Base-by-base conservation (phyloP, 2,329 filamentous ascomycete genomes). In the Achaetomium macrosporum region DNA sequence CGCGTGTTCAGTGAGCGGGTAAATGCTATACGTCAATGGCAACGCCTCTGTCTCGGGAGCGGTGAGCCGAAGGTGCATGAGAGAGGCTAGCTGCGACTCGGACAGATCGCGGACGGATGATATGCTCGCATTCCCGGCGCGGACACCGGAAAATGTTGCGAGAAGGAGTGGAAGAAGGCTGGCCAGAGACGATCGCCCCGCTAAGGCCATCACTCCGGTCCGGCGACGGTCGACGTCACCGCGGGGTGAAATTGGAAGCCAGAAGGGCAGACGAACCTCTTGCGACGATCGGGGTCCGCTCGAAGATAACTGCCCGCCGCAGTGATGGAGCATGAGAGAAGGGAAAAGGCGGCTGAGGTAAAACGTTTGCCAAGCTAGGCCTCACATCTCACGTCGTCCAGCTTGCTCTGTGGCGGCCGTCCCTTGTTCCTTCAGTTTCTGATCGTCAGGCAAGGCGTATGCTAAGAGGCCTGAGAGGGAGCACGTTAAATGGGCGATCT, bases 1-100 rank as follows among this genome's bases (percentile, higher is more conserved):
- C 36, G 73, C 57, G 9, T 60, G 65, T 37, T 59, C 50, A 0
- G 75, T 78, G 53, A 77, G 65, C 12, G 76, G 76, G 36, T 76
- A 70, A 16, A 78, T 68, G 17, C 68, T 67, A 57, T 72, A 62
- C 11, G 48, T 50, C 17, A 59, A 15, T 15, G 55, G 35, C 31
- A 39, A 40, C n/a, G 36, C 55, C 57, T 47, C 51, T 1, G 42
- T 76, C 56, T 43, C 63, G 53, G 36, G 64, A 53, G 35, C 61
- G 56, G 45, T 77, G 57, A 39, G 65, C 64, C 51, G 50, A 44
- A 79, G 65, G 40, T 71, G 67, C 68, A 79, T 71, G 44, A 67
- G 65, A 36, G 68, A 72, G 17, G 66, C 62, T 3, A 62, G 50
- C 49, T 71, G 68, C 72, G 71, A 76, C 30, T 64, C 59, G 3